Evolutionary conservation across 2,329 filamentous ascomycete genomes (phyloP), one percentile per base, ranked within the genome.

Genomic region (Fusarium continuum): DNA sequence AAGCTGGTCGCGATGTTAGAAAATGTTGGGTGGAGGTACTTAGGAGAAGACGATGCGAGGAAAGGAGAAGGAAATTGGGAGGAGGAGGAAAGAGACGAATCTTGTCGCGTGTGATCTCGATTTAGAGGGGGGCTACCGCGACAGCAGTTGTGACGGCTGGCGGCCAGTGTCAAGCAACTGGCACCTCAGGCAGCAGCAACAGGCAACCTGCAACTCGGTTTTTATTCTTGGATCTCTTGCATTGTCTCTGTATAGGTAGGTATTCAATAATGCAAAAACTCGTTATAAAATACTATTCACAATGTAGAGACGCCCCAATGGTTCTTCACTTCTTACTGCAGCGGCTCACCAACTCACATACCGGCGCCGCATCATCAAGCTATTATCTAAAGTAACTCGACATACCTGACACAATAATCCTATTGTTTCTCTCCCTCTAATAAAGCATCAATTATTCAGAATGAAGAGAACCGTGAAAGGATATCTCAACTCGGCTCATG

Each of bases 91-190:
- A 11, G 47, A 31, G 52, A 61, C 38, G 38, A 29, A 43, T 44
- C 39, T 26, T 9, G 48, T 64, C 43, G 47, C 45, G 56, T 45
- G 44, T 41, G 17, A 43, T 20, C 23, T 38, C 17, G 23, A 23
- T 25, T 19, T 14, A 25, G 25, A 47, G 41, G 10, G n/a, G 19
- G 22, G 8, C 41, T 22, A 45, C 52, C 32, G 46, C 20, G n/a
- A 7, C 20, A 29, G 19, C 28, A 35, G 35, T 43, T 56, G 22
- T 16, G 38, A 40, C 35, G 41, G 31, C 52, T 69, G 67, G 63
- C 53, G 28, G 41, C 9, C 48, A 60, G 25, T 60, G 62, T 60
- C 53, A 61, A 52, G 39, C 41, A 61, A 26, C 59, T 67, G 54
- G 43, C 45, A 53, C 34, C n/a, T 40, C 26, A 60, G 63, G 63